Conservation (phyloP, 108 stramenopile genomes). For the Fragilaria crotonensis region DNA sequence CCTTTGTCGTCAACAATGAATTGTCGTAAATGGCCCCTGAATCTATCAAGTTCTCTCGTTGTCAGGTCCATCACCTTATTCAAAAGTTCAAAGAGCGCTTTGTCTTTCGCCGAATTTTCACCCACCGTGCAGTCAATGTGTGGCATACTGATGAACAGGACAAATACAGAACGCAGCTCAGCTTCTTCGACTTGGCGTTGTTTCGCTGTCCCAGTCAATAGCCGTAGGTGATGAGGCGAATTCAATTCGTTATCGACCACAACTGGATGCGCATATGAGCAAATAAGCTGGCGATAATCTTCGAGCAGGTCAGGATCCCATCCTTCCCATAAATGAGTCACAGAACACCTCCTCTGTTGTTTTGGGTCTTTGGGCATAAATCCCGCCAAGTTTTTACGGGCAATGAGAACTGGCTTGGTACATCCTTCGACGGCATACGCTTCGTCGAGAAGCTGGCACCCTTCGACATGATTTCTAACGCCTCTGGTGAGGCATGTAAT, state of each 20-base stretch:
- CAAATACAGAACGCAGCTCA: constrained; percentile 53
- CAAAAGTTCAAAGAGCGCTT: constrained; percentile 21
- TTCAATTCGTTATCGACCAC: constrained; percentile 54
- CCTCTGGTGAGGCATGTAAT: constrained; percentile 17
- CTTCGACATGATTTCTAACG: background rate
- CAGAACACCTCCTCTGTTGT: constrained; percentile 7
- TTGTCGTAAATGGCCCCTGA: constrained; percentile 55
- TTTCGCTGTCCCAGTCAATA: constrained; percentile 7
- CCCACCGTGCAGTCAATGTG: constrained; percentile 10
- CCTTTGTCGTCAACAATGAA: no score
- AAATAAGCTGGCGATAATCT: constrained; percentile 37
- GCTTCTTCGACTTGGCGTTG: constrained; percentile 47
- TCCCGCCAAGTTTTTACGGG: background rate
- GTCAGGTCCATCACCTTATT: constrained; percentile 59
- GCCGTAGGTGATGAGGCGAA: constrained; percentile 23
- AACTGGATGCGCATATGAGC: constrained; percentile 68
- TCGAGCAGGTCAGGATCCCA: constrained; percentile 30
- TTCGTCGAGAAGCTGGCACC: background rate
- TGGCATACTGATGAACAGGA: constrained; percentile 47
- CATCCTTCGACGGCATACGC: background rate
- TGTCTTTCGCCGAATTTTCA: constrained; percentile 6
- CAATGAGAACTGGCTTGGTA: background rate
- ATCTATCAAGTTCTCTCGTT: constrained; percentile 30
- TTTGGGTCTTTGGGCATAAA: background rate
- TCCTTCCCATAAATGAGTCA: constrained; percentile 17